Evolutionary conservation across 2,329 filamentous ascomycete genomes (phyloP).

Genomic region (Clonostachys byssicola): DNA sequence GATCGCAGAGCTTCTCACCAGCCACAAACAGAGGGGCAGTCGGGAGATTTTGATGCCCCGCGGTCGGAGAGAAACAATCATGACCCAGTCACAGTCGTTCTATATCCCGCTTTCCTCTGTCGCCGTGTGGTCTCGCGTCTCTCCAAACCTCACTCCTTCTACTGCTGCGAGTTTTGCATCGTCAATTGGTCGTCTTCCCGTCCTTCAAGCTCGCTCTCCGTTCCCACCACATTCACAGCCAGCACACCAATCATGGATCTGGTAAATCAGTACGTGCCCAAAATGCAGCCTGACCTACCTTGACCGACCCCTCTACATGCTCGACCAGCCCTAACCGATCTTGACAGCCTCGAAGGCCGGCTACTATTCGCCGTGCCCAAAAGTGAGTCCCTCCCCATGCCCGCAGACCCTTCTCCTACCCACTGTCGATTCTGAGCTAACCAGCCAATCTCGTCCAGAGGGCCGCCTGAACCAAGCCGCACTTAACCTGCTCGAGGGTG

Average conservation of each 20-base stretch:
- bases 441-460: constrained; percentile 50
- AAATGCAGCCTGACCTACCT: not conserved
- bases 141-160: not conserved
- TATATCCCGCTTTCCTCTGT: not conserved
- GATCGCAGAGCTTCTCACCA: no score
- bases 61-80: constrained; percentile 4
- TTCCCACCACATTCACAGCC: not conserved
- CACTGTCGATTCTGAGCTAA: constrained; percentile 3
- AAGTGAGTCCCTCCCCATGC: constrained; percentile 56
- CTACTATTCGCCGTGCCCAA: constrained; percentile 97
- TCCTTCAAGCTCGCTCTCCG: not conserved
- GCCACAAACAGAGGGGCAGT: no score
- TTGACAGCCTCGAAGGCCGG: constrained; percentile 76
- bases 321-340: constrained; percentile 44
- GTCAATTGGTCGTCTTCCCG: not conserved
- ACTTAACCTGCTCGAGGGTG: constrained; percentile 86
- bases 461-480: constrained; percentile 85
- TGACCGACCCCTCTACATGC: constrained; percentile 1
- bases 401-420: not conserved
- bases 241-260: constrained; percentile 45
- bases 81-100: not conserved
- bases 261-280: constrained; percentile 50
- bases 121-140: not conserved
- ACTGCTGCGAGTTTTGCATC: not conserved
- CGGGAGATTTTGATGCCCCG: constrained; percentile 3